Evolutionary conservation across 345 rosid genomes (phyloP), one percentile per base, ranked within the genome.

Genomic region (Murraya koenigii): DNA sequence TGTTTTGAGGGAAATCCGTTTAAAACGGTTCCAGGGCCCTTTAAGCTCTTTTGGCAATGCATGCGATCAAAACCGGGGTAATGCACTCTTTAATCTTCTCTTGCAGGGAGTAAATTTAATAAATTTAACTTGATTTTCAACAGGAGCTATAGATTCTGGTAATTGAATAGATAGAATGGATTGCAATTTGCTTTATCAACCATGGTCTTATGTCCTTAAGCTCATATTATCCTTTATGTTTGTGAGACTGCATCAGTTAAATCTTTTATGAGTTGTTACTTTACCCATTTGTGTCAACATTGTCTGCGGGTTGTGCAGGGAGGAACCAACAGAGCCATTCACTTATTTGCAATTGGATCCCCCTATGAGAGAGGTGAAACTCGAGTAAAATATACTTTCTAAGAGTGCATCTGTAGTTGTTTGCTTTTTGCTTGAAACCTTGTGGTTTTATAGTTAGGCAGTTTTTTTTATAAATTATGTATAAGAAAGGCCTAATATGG

Each of bases 41-140:
- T 94, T 68, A 94, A 96, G 80, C 92, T 96, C 71, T 94, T 96
- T 77, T 96, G 93, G 90, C 79, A 59, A 62, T 96, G 99, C 87
- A 94, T 96, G 97, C 95, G 95, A 66, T 96, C 99, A 28, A 94
- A 96, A 84, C 98, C 99, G 22, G 97, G 98, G 99, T 94, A 86
- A 35, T 63, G 91, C 82, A 25, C 17, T 58, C 60, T 66, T 74
- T 32, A 25, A 47, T 56, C 8, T 69, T 73, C 41, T 55, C 44
- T 30, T 62, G 19, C n/a, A 13, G 25, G 8, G 52, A 26, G 15
- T 23, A 26, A 19, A 9, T 58, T 49, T 71, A 1, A 17, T 3
- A 41, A 19, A 35, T 32, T 36, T 58, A 61, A 47, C 44, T 75
- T 47, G 71, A 41, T 82, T 74, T 36, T 28, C 23, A 63, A 15